Evolutionary conservation across 805 yeast species (phyloP), one percentile per base, ranked within the genome.

Genomic region (Soucietia sequanensis): DNA sequence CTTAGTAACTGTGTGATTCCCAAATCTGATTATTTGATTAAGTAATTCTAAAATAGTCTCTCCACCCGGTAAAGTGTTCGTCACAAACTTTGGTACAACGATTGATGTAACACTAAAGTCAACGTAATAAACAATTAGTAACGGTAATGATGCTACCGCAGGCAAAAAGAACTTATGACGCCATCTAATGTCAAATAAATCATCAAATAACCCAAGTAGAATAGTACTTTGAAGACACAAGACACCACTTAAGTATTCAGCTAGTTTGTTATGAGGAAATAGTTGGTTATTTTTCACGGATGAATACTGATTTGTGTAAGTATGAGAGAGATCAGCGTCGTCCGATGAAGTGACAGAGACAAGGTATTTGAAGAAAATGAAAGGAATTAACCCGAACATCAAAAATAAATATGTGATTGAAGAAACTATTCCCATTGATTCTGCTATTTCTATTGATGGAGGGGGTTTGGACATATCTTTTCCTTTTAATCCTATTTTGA

Each of bases 101-200:
- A 93, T 84, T 26, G 83, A 79, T 0, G 99, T 93, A 27, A 87
- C 87, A 39, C 96, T 95, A 60, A 87, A 91, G 60, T 93, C 97
- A 38, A 90, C 88, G 48, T 86, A 89, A 61, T 93, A 93, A 2
- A 93, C 96, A 12, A 91, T 76, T 39, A 93, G 70, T 48, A 93
- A 69, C 4, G 99, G 99, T 28, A 93, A 79, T 2, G 96, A 81
- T 0, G 96, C 96, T 35, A 93, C 78, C 0, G 96, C 96, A 0
- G 99, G 99, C 46, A 93, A 56, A 51, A 93, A 88, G 64, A 93
- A 88, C 68, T 93, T 93, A 65, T 93, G 96, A 54, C 99, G 74
- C 99, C 99, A 93, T 48, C 96, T 75, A 43, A 93, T 80, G 60
- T 93, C 99, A 54, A 93, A 93, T 49, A 93, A 70, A 65, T 93